Evolutionary conservation across 106 monocot species (phyloP).

Genomic region (Phalaenopsis aphrodite): DNA sequence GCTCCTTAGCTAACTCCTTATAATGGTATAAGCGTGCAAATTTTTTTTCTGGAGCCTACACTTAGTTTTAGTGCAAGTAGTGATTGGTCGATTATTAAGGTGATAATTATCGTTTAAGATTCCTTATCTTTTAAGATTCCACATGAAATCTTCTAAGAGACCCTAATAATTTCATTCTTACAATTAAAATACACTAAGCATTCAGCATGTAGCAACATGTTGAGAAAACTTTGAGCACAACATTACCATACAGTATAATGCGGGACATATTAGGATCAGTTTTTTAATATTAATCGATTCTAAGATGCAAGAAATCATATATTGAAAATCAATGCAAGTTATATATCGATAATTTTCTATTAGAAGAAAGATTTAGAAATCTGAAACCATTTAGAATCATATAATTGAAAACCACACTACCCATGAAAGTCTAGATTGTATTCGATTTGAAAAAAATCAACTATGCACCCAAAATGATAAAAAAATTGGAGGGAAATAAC

Average conservation of each 20-base stretch:
- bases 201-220: background rate
- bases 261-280: background rate
- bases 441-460: background rate
- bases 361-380: background rate
- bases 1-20: too few species aligned
- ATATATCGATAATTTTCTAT: background rate
- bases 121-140: too few species aligned
- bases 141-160: background rate
- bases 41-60: too few species aligned
- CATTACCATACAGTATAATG: background rate
- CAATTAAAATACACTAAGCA: background rate
- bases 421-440: background rate
- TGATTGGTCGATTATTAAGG: too few species aligned
- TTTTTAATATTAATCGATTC: background rate
- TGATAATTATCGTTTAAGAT: too few species aligned
- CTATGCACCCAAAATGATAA: too few species aligned
- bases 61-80: too few species aligned
- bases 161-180: background rate
- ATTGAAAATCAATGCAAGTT: background rate
- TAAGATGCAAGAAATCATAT: background rate
- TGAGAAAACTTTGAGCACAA: background rate
- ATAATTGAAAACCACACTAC: background rate
- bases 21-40: too few species aligned
- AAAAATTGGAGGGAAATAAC: too few species aligned
- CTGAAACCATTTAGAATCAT: background rate